A percentile compares a stretch with the other conserved stretches of the same genome.
Conservation (phyloP, 2,329 filamentous ascomycete genomes). For the Diaporthe sp. region DNA sequence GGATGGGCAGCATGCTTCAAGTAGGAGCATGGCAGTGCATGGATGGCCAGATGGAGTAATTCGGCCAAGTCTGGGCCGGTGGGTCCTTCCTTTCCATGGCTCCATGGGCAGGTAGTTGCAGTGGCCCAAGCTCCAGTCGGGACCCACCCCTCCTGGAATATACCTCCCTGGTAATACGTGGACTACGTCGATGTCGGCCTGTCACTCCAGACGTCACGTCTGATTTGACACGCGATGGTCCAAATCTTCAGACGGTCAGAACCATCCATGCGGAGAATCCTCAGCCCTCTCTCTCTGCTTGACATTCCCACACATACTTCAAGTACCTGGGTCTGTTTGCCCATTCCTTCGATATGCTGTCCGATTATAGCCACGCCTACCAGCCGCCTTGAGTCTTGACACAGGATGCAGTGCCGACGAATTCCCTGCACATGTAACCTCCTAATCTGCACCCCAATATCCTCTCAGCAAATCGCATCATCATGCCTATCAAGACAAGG, state of each 20-base stretch:
- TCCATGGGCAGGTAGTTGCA: neutral
- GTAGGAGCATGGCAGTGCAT: neutral
- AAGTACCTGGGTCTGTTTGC: neutral
- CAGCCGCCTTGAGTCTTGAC: neutral
- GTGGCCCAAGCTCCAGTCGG: constrained; percentile 24
- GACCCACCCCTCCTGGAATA: constrained; percentile 1
- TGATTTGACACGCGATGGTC: constrained; percentile 26
- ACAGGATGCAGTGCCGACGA: neutral
- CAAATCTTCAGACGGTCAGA: constrained; percentile 22
- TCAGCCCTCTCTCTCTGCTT: neutral
- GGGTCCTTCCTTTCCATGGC: neutral
- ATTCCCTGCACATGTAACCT: constrained; percentile 4
- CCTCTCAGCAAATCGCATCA: constrained; percentile 21
- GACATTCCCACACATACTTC: neutral
- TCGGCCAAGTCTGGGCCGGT: constrained; percentile 1
- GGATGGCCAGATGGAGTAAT: constrained; percentile 17
- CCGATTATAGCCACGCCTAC: neutral
- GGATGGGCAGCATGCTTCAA: neutral
- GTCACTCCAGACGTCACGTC: constrained; percentile 32
- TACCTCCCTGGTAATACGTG: neutral
- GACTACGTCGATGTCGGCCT: constrained; percentile 3
- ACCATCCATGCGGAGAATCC: constrained; percentile 10
- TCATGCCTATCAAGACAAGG: constrained; percentile 14
- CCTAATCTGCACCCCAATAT: constrained; percentile 14
- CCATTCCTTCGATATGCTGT: neutral